These are phyloP conservation scores for Saccharomycodes ludwigii DNA, from an alignment of 805 yeast species.

Conservation along the genomic window DNA sequence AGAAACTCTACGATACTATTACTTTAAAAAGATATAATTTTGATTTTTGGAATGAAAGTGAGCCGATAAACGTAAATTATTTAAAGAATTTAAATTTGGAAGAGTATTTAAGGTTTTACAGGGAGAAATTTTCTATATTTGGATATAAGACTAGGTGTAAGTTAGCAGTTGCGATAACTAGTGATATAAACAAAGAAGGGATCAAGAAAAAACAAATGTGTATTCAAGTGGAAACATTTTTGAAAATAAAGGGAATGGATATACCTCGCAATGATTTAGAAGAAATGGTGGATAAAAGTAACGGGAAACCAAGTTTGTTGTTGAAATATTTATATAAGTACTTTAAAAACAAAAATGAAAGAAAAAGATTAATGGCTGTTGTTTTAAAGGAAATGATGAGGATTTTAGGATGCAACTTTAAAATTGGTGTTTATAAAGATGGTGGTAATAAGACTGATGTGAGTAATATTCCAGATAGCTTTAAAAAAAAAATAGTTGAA, in stretches of 20 bases:
- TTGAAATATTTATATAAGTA: slow-evolving; percentile 30
- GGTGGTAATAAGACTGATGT: not conserved
- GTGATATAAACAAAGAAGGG: slow-evolving; percentile 27
- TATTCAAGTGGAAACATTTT: slow-evolving; percentile 31
- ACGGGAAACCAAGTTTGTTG: slow-evolving; percentile 26
- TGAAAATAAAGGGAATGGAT: slow-evolving; percentile 35
- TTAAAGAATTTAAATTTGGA: slow-evolving; percentile 23
- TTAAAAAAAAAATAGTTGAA: too few species aligned
- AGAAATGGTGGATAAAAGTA: slow-evolving; percentile 26
- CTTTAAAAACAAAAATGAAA: slow-evolving; percentile 31
- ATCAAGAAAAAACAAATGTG: slow-evolving; percentile 24
- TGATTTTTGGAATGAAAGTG: slow-evolving; percentile 20
- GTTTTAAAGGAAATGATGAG: slow-evolving; percentile 26
- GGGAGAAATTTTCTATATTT: slow-evolving; percentile 24
- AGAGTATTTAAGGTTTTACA: slow-evolving; percentile 26
- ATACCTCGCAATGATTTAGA: slow-evolving; percentile 29
- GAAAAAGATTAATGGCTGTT: slow-evolving; percentile 23
- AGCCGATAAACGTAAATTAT: slow-evolving; percentile 23
- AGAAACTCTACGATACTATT: slow-evolving; percentile 37
- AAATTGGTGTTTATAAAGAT: not conserved
- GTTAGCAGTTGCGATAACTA: slow-evolving; percentile 30
- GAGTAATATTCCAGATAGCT: not conserved
- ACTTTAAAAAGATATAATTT: slow-evolving; percentile 31
- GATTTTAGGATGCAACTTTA: slow-evolving; percentile 5
- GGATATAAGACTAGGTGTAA: slow-evolving; percentile 27